Evolutionary conservation across 148 eudicot species (phyloP), one percentile per base, ranked within the genome.

Genomic region (Heliosperma pusillum): DNA sequence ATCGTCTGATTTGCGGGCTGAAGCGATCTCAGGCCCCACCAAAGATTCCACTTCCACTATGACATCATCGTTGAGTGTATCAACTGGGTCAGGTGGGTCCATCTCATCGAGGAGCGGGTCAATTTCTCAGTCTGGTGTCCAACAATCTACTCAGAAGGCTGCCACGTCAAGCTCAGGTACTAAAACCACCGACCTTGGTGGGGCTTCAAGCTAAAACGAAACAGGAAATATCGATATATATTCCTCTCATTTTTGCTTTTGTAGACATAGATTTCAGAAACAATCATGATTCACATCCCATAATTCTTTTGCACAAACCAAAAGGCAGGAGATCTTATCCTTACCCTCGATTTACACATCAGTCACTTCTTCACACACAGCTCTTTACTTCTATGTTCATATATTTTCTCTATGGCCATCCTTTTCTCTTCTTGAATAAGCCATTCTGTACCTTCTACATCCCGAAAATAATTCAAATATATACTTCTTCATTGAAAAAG

Each of bases 1-100:
- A 4, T 92, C 97, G 20, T 87, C 97, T 17, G 96, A 94, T 66
- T 75, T 94, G 66, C 88, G 86, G 77, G 80, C 89, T 17, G 93
- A 90, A 47, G 47, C 75, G 36, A 74, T 66, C 57, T 80, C 92
- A 9, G 86, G 83, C 33, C 78, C 83, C 67, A 83, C 72, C 69
- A 87, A 82, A 80, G 95, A 91, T 16, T 45, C 82, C 29, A 63
- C 83, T 13, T 80, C 87, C 63, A 85, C 79, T 71, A 74, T 80
- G 74, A 71, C 89, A 30, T 81, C 90, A 20, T 78, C 91, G 68
- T 29, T 76, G 60, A 85, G 75, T 79, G 70, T 85, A 61, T 81
- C 91, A 69, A 86, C 83, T 74, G 91, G 89, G 61, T 85, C 91
- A 66, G 86, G 87, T 81, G 97, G 89, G 29, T 86, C 91, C 12